Conservation (phyloP, 352 stramenopile genomes). For the Phytophthora vignae region DNA sequence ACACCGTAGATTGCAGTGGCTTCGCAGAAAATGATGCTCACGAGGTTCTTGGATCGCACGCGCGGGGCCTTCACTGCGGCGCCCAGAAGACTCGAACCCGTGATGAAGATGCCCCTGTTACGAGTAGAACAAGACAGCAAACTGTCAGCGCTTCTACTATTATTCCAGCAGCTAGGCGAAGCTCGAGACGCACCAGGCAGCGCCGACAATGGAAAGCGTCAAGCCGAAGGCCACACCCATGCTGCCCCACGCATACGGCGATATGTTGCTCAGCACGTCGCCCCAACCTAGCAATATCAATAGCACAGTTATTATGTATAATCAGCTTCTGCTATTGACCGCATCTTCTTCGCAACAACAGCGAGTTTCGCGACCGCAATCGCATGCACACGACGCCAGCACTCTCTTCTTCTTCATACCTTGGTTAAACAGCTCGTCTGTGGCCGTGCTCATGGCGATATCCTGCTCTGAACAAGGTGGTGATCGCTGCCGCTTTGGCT, state of each 20-base stretch:
- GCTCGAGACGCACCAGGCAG: conserved; percentile 84
- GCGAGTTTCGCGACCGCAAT: not conserved
- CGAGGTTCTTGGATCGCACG: conserved; percentile 99
- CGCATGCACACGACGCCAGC: not conserved
- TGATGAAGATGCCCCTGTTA: conserved; percentile 91
- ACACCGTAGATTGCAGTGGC: conserved; percentile 99
- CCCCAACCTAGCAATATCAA: conserved; percentile 71
- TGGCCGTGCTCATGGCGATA: conserved; percentile 78
- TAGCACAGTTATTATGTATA: not conserved
- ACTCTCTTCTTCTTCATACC: conserved; percentile 44
- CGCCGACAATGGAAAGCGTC: conserved; percentile 97
- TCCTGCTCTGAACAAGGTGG: conserved; percentile 20
- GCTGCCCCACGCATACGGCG: conserved; percentile 97
- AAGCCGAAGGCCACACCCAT: conserved; percentile 98
- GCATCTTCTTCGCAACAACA: conserved; percentile 18
- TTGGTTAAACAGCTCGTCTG: conserved; percentile 88
- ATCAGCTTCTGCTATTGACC: not conserved
- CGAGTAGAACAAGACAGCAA: conserved; percentile 1
- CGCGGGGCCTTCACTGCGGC: conserved; percentile 98
- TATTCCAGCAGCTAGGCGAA: not conserved
- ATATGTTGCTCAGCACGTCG: conserved; percentile 98
- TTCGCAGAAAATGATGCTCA: conserved; percentile 99
- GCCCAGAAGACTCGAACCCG: conserved; percentile 96
- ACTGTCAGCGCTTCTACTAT: conserved; percentile 2
- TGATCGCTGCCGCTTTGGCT: conserved; percentile 14